Evolutionary conservation across 371 early-diverging fungal species (phyloP), one percentile per base, ranked within the genome.

Genomic region (Mortierella sp.): DNA sequence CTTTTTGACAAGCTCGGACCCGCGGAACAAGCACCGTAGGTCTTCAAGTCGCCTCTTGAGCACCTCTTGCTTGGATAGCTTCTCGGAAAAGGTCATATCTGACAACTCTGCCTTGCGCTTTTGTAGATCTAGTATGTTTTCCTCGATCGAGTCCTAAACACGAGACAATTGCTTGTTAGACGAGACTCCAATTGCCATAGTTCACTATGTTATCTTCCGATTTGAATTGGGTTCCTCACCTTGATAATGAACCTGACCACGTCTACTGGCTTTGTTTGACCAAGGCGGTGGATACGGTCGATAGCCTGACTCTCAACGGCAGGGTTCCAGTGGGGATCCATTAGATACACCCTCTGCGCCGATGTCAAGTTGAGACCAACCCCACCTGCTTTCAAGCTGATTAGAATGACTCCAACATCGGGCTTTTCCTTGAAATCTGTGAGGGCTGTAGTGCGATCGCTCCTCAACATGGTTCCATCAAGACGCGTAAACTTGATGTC

Each of bases 351-450:
- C 2, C 91, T 84, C 50, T 79, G 88, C 0, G 96, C 96, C 39
- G 81, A 80, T 0, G 94, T 94, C 66, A 97, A 71, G 67, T 96
- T 96, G 21, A 97, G 78, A 2, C 96, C 98, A 13, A 96, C 93
- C 27, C 96, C 95, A 62, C 90, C 90, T 17, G 95, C 93, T 61
- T 91, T 90, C 48, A 96, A 81, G 61, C 94, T 93, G 54, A 96
- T 87, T 3, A 97, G 81, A 39, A 97, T 78, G 8, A 96, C 88
- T 16, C 69, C 64, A 8, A 82, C 73, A n/a, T 88, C 84, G 8
- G 51, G 47, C 19, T 74, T 58, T 0, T 67, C 49, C 28, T 67
- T 64, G 67, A 96, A 94, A 24, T 67, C 37, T 5, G 79, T 55
- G 31, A 94, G 55, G 1, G 88, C 88, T 12, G 78, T 69, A 48